phyloP scores from a whole-genome alignment of 2,329 filamentous ascomycete genomes.

The Aspergillus awamori region DNA sequence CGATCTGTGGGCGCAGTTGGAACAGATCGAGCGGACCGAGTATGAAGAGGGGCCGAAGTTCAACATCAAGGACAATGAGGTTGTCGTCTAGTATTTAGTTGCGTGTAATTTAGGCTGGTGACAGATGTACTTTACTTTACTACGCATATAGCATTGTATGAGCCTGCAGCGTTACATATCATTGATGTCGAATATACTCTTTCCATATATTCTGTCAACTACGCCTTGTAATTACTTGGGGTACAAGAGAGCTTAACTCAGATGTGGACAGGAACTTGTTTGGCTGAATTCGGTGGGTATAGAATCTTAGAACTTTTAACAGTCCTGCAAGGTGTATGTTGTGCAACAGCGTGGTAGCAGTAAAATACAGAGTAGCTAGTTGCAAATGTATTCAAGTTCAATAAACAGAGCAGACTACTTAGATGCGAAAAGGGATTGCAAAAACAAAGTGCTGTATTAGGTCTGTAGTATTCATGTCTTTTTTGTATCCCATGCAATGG shows the following conservation, averaged over 20 bases:
- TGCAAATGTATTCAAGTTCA: no score
- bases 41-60: slow-evolving; percentile 39
- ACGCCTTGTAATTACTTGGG: no score
- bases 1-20: slow-evolving; percentile 68
- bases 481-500: slow-evolving; percentile 19
- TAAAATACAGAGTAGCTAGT: no score
- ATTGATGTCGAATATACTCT: no score
- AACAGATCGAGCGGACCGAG: slow-evolving; percentile 44
- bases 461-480: slow-evolving; percentile 15
- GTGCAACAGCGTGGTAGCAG: no score
- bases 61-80: slow-evolving; percentile 24
- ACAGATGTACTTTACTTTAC: not conserved
- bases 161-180: no score
- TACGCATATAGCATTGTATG: no score
- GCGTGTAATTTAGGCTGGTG: not conserved
- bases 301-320: not conserved
- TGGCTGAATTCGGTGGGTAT: no score
- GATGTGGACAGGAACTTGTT: no score
- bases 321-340: no score
- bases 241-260: no score
- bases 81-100: not conserved
- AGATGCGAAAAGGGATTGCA: not conserved
- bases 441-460: slow-evolving; percentile 12
- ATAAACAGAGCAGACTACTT: not conserved
- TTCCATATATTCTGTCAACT: no score